Percentiles rank a stretch among this genome's conserved stretches.
These are phyloP conservation scores for Aspergillus vadensis DNA, from an alignment of 2,329 filamentous ascomycete species.

Conservation along the genomic window DNA sequence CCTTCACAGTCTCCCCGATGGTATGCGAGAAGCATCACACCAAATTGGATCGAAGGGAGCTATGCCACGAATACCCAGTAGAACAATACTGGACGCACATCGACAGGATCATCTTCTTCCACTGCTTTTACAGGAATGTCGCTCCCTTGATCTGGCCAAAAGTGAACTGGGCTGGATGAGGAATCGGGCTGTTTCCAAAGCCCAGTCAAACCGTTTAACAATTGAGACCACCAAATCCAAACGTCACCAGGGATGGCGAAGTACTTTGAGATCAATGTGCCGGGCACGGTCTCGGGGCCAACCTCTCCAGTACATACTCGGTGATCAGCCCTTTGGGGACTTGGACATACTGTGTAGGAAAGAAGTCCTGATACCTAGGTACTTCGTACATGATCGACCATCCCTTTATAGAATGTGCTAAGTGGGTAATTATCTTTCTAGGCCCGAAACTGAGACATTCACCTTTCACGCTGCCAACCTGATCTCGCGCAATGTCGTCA, in stretches of 20 bases:
- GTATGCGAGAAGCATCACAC: too few relatives aligned
- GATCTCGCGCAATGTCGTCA: slow-evolving; percentile 32
- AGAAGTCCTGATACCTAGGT: slow-evolving; percentile 83
- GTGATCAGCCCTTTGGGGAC: slow-evolving; percentile 82
- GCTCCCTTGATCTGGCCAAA: slow-evolving; percentile 45
- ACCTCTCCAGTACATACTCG: slow-evolving; percentile 87
- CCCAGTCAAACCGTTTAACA: slow-evolving; percentile 1
- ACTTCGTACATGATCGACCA: slow-evolving; percentile 3
- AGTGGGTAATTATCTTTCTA: slow-evolving; percentile 22
- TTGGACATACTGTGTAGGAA: slow-evolving; percentile 74
- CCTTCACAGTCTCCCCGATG: too few relatives aligned
- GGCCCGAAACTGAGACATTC: slow-evolving; percentile 72
- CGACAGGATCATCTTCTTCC: slow-evolving; percentile 41
- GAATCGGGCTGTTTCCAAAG: slow-evolving; percentile 37
- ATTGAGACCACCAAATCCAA: too few relatives aligned
- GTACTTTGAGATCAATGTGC: slow-evolving; percentile 42
- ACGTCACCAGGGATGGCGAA: slow-evolving; percentile 28
- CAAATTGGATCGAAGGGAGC: background rate
- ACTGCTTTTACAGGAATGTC: slow-evolving; percentile 47
- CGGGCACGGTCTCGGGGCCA: slow-evolving; percentile 58
- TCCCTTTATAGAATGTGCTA: background rate
- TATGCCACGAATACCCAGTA: slow-evolving; percentile 48
- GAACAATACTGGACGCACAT: slow-evolving; percentile 40
- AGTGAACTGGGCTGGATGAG: slow-evolving; percentile 53
- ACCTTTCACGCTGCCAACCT: slow-evolving; percentile 57